These are phyloP conservation scores for Avena eriantha DNA, from an alignment of 176 grass and related monocot species.

Conservation along the genomic window DNA sequence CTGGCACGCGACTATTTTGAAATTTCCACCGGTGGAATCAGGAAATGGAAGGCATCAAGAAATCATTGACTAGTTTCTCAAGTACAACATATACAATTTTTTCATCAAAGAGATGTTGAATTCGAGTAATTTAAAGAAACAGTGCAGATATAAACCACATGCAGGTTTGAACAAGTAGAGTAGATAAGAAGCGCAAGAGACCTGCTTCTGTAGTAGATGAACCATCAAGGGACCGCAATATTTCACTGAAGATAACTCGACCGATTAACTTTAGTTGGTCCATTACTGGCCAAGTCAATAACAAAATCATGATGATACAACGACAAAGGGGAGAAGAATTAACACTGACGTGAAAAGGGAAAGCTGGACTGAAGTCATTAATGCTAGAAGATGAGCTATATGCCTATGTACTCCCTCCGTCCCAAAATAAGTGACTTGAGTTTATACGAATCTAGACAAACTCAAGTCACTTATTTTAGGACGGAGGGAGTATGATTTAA, in stretches of 20 bases:
- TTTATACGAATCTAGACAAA: too few species aligned
- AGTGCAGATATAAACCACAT: constrained; percentile 37
- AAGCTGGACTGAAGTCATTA: neutral
- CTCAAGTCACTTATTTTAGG: too few species aligned
- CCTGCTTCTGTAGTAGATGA: constrained; percentile 79
- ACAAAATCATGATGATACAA: constrained; percentile 14
- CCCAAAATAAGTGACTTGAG: too few species aligned
- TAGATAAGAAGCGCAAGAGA: constrained; percentile 49
- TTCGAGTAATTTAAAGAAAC: constrained; percentile 8
- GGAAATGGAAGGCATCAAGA: constrained; percentile 40
- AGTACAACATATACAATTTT: constrained; percentile 33
- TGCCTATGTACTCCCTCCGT: too few species aligned
- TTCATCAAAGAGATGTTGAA: constrained; percentile 15
- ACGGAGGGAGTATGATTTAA: neutral
- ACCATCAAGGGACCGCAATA: constrained; percentile 90
- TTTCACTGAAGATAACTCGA: constrained; percentile 88
- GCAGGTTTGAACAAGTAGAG: constrained; percentile 40
- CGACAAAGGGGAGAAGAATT: neutral
- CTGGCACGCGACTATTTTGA: constrained; percentile 93
- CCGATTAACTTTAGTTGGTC: constrained; percentile 91
- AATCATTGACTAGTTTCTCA: constrained; percentile 34
- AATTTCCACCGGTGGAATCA: constrained; percentile 64
- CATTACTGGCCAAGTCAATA: constrained; percentile 62
- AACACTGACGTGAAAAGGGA: too few species aligned
- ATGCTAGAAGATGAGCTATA: constrained; percentile 21